phyloP scores from a whole-genome alignment of 805 yeast genomes.

The Candida orba region DNA sequence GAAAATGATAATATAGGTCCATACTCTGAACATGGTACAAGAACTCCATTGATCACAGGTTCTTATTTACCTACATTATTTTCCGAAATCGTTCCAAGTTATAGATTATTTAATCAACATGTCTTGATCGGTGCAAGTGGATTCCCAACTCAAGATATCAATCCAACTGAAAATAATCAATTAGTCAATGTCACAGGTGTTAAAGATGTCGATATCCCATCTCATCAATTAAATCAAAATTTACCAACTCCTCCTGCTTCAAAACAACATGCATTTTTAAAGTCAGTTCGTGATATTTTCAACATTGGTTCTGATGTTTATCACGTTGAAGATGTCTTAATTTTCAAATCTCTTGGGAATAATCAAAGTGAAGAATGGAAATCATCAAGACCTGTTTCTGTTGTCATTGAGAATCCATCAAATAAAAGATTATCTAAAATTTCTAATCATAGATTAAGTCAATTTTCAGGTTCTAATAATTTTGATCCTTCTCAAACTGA shows the following conservation, averaged over 20 bases:
- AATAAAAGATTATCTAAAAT: constrained; percentile 33
- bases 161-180: background rate
- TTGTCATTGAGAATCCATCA: constrained; percentile 40
- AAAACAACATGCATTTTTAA: constrained; percentile 43
- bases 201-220: constrained; percentile 35
- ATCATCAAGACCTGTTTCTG: constrained; percentile 37
- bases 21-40: constrained; percentile 33
- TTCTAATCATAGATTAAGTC: constrained; percentile 23
- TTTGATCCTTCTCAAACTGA: constrained; percentile 27
- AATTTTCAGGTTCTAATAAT: constrained; percentile 8
- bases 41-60: constrained; percentile 54
- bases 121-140: constrained; percentile 52
- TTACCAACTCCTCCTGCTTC: constrained; percentile 19
- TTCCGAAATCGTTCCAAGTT: constrained; percentile 47
- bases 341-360: constrained; percentile 49
- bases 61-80: constrained; percentile 60
- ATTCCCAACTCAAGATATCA: constrained; percentile 13
- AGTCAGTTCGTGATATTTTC: constrained; percentile 54
- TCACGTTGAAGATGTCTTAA: constrained; percentile 46
- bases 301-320: constrained; percentile 53
- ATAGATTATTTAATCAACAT: constrained; percentile 47
- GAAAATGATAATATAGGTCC: constrained; percentile 55
- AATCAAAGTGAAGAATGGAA: constrained; percentile 19
- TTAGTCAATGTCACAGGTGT: constrained; percentile 35
- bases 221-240: constrained; percentile 16